These are phyloP conservation scores for Suillus occidentalis DNA, from an alignment of 768 basidiomycete genomes.

Conservation along the genomic window DNA sequence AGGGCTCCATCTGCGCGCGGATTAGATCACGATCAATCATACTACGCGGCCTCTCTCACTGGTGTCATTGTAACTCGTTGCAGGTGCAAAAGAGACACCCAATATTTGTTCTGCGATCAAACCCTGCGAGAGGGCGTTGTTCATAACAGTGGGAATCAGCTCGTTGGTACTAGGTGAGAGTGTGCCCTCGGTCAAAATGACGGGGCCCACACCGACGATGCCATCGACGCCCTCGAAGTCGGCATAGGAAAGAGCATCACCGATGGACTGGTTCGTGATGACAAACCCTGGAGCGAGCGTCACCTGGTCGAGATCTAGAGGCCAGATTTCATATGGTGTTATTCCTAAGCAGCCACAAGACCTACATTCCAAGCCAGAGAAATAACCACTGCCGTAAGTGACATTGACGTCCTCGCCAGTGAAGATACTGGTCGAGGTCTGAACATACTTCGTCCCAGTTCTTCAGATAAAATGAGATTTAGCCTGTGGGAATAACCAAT, in stretches of 20 bases:
- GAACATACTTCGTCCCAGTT: conserved; percentile 14
- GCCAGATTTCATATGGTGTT: not conserved
- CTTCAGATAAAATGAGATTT: conserved; percentile 2
- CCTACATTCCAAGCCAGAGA: conserved; percentile 35
- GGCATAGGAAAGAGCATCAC: conserved; percentile 13
- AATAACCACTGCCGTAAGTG: conserved; percentile 6
- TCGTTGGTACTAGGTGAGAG: conserved; percentile 9
- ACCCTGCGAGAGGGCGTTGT: conserved; percentile 18
- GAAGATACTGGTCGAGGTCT: conserved; percentile 14
- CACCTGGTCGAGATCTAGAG: conserved; percentile 16
- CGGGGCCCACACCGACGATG: conserved; percentile 19
- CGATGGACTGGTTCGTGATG: conserved; percentile 22
- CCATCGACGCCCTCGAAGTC: conserved; percentile 22
- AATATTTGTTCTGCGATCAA: conserved; percentile 14
- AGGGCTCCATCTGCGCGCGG: conserved; percentile 14
- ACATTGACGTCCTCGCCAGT: conserved; percentile 14
- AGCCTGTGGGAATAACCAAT: not conserved
- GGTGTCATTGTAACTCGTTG: conserved; percentile 12
- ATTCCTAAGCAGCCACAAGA: not conserved
- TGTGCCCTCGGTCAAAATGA: conserved; percentile 13
- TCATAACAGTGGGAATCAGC: conserved; percentile 18
- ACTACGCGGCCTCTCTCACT: not conserved
- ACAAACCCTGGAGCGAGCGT: conserved; percentile 17
- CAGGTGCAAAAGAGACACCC: conserved; percentile 18
- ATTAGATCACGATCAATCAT: not conserved